Evolutionary conservation across 768 basidiomycete genomes (phyloP).

Genomic region (Trametes elegans): DNA sequence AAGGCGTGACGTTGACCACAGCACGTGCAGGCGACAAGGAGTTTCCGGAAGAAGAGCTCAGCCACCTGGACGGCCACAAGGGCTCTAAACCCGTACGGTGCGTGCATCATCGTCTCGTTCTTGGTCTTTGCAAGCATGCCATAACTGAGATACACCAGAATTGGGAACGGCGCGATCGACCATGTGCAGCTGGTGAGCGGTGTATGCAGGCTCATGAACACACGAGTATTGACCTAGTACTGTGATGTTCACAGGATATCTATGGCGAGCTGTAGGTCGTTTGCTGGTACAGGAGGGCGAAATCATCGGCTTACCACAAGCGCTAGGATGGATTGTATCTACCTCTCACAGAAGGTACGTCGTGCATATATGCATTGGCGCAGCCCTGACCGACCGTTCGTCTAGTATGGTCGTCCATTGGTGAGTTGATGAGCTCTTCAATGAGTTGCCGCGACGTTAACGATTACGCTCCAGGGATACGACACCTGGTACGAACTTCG

Average conservation of each 20-base stretch:
- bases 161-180: conserved; percentile 95
- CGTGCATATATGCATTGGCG: not conserved
- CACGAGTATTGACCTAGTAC: not conserved
- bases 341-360: conserved; percentile 86
- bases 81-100: conserved; percentile 78
- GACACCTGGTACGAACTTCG: conserved; percentile 62
- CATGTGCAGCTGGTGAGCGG: conserved; percentile 76
- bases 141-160: conserved; percentile 36
- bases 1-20: too few relatives aligned
- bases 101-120: not conserved
- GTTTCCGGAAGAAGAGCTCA: conserved; percentile 77
- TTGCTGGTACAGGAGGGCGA: not conserved
- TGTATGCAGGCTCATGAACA: not conserved
- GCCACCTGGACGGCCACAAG: conserved; percentile 86
- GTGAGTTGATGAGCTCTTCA: conserved; percentile 38
- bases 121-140: too few relatives aligned
- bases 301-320: not conserved
- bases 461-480: conserved; percentile 46
- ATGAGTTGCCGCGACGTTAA: not conserved
- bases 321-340: conserved; percentile 89
- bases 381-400: not conserved
- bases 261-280: conserved; percentile 85
- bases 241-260: conserved; percentile 63
- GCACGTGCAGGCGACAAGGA: conserved; percentile 58
- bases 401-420: conserved; percentile 72